A percentile compares a stretch with the other conserved stretches of the same genome.
Evolutionary conservation across 352 stramenopile genomes (phyloP).

Genomic region (Pythium coloratum): DNA sequence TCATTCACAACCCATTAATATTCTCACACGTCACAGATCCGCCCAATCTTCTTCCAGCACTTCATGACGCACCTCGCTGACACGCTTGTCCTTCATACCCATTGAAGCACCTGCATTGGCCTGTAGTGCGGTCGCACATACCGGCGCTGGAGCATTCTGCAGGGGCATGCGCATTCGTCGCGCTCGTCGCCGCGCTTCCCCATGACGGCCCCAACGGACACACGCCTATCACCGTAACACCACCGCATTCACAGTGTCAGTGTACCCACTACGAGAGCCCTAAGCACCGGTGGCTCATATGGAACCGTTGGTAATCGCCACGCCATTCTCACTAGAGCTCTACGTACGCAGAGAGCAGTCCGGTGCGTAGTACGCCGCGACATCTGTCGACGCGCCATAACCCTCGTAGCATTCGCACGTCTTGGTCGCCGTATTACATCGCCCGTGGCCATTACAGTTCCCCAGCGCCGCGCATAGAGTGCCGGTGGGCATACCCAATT

Average conservation of each 20-base stretch:
- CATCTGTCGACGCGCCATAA: conserved; percentile 80
- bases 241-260: neutral
- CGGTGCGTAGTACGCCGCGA: conserved; percentile 71
- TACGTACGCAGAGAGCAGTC: conserved; percentile 81
- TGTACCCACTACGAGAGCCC: conserved; percentile 3
- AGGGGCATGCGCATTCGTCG: conserved; percentile 40
- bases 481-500: conserved; percentile 53
- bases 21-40: conserved; percentile 1
- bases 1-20: neutral
- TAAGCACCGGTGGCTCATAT: conserved; percentile 14
- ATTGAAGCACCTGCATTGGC: conserved; percentile 62
- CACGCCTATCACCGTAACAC: conserved; percentile 36
- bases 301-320: conserved; percentile 13
- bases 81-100: conserved; percentile 76
- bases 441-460: conserved; percentile 90
- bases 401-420: conserved; percentile 89
- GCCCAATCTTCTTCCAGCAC: neutral
- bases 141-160: conserved; percentile 70
- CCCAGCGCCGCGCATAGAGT: conserved; percentile 76
- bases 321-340: neutral
- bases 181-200: conserved; percentile 45
- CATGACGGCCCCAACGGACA: conserved; percentile 71
- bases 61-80: conserved; percentile 48
- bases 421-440: conserved; percentile 81
- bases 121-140: conserved; percentile 49